phyloP scores from a whole-genome alignment of 2,329 filamentous ascomycete genomes.

The Diaporthe longicolla region DNA sequence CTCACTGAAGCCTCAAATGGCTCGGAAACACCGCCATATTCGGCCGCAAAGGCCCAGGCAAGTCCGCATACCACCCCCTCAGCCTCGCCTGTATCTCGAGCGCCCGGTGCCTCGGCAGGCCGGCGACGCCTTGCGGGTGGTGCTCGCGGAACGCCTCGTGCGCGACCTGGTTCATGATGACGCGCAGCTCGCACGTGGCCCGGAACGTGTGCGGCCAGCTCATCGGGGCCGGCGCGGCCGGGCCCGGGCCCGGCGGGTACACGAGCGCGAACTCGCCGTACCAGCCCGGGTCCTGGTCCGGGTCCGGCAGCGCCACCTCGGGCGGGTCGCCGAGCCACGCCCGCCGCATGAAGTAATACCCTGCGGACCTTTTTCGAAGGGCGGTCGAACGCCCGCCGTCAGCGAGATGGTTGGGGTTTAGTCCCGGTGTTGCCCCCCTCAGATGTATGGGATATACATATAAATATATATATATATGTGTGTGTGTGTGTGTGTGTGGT shows the following conservation, averaged over 20 bases:
- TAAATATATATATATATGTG: too few species aligned
- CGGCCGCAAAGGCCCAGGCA: neutral
- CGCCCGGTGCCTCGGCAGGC: neutral
- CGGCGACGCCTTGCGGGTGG: neutral
- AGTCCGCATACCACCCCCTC: neutral
- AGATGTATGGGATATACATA: too few species aligned
- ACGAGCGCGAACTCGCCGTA: slow-evolving; percentile 3
- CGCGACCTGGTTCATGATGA: slow-evolving; percentile 12
- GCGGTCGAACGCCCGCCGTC: neutral
- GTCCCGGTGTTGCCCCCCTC: too few species aligned
- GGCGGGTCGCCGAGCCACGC: slow-evolving; percentile 1
- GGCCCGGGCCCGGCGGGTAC: neutral
- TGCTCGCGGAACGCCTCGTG: slow-evolving; percentile 1
- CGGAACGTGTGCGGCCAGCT: slow-evolving; percentile 17
- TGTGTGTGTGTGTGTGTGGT: neutral
- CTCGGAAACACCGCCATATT: slow-evolving; percentile 1
- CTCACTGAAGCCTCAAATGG: slow-evolving; percentile 14
- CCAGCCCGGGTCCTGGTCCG: neutral
- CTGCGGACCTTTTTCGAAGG: neutral
- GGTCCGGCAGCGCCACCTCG: neutral
- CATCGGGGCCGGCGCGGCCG: neutral
- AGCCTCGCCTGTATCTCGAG: slow-evolving; percentile 1
- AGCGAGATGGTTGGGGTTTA: neutral
- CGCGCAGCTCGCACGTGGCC: slow-evolving; percentile 7
- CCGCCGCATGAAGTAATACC: slow-evolving; percentile 24